Conservation (phyloP, 1,284 basidiomycete species). For the Erythrobasidium hasegawianum region DNA sequence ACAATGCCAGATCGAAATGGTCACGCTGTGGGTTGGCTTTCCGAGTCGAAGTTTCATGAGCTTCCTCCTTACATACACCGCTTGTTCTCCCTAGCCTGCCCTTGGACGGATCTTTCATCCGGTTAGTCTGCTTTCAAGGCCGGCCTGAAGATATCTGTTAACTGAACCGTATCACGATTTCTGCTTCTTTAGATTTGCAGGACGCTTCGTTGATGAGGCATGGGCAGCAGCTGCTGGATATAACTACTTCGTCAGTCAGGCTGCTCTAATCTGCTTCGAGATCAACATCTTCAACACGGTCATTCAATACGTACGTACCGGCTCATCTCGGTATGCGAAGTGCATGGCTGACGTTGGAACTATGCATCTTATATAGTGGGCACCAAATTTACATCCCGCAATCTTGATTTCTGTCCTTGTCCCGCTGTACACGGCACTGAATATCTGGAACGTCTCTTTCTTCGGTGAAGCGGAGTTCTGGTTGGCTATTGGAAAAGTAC, state of each 20-base stretch:
- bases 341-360: too few relatives aligned
- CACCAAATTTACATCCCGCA: constrained; percentile 40
- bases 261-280: constrained; percentile 45
- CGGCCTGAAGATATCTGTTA: too few relatives aligned
- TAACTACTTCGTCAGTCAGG: constrained; percentile 38
- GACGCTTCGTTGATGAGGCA: constrained; percentile 36
- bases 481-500: constrained; percentile 44
- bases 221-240: constrained; percentile 41
- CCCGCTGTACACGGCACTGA: constrained; percentile 38
- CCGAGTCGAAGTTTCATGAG: too few relatives aligned
- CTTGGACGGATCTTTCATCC: constrained; percentile 36
- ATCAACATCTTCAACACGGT: constrained; percentile 46
- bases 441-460: constrained; percentile 46
- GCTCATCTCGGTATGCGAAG: too few relatives aligned
- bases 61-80: too few relatives aligned
- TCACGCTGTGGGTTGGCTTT: constrained; percentile 16
- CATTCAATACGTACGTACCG: constrained; percentile 39
- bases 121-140: too few relatives aligned
- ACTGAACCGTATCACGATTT: too few relatives aligned
- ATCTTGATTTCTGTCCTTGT: constrained; percentile 43
- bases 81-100: constrained; percentile 13
- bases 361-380: constrained; percentile 15
- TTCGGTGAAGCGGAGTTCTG: constrained; percentile 45
- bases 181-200: constrained; percentile 36
- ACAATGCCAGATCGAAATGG: constrained; percentile 37